phyloP scores from a whole-genome alignment of 441 rosid species.

The Biscutella laevigata region DNA sequence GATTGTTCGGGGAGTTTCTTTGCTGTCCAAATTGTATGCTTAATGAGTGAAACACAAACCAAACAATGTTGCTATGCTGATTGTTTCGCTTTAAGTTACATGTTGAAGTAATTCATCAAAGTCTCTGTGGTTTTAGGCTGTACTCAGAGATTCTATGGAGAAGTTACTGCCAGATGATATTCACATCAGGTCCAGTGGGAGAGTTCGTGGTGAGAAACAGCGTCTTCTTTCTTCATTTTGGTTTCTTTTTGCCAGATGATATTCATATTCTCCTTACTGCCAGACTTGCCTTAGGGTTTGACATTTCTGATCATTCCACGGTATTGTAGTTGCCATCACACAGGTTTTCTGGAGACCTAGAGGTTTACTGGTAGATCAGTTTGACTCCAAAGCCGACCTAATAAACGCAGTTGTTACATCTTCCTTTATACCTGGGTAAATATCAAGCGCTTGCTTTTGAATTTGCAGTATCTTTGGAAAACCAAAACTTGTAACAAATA shows the following conservation, averaged over 20 bases:
- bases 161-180: constrained; percentile 70
- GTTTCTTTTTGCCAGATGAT: no score
- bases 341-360: constrained; percentile 82
- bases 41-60: background rate
- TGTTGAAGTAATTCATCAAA: background rate
- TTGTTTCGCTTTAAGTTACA: background rate
- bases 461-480: background rate
- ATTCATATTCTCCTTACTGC: no score
- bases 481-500: background rate
- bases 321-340: constrained; percentile 72
- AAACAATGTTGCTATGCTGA: background rate
- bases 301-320: constrained; percentile 13
- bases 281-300: background rate
- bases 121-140: constrained; percentile 44
- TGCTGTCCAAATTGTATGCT: no score
- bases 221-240: background rate
- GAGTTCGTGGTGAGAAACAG: constrained; percentile 66
- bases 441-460: constrained; percentile 7
- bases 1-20: no score
- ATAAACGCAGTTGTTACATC: constrained; percentile 78
- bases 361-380: constrained; percentile 85
- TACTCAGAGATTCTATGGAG: constrained; percentile 68
- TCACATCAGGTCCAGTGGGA: constrained; percentile 72
- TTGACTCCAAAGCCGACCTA: constrained; percentile 76
- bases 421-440: constrained; percentile 82